Evolutionary conservation across 805 yeast genomes (phyloP).

Genomic region (Hanseniaspora mollemarum): DNA sequence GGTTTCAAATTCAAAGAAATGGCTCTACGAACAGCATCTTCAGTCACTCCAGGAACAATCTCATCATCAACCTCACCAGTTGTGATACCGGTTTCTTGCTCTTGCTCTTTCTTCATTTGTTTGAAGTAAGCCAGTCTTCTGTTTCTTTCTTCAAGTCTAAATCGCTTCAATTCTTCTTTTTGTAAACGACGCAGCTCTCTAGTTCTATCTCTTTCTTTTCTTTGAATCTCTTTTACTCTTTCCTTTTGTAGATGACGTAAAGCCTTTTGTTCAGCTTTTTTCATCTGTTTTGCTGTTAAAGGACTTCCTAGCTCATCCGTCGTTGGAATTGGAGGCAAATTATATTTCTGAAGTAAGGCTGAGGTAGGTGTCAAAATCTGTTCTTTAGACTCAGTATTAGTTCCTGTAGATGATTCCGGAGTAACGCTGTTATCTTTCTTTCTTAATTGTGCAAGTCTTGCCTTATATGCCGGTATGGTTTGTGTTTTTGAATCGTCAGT

Average conservation of each 20-base stretch:
- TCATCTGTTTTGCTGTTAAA: background rate
- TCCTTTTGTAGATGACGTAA: background rate
- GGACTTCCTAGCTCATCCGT: background rate
- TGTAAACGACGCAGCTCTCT: background rate
- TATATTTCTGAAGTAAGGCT: background rate
- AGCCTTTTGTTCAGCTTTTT: background rate
- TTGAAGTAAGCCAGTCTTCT: constrained; percentile 1
- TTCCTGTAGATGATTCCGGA: too few species aligned
- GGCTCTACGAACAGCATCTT: background rate
- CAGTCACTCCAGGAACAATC: background rate
- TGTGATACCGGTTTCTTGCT: background rate
- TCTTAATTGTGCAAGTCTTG: background rate
- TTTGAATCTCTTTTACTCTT: constrained; percentile 1
- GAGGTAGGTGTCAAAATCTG: background rate
- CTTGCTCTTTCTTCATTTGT: background rate
- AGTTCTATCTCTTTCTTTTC: background rate
- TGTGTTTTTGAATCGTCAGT: background rate
- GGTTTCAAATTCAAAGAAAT: background rate
- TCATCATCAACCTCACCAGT: background rate
- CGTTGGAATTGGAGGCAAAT: background rate
- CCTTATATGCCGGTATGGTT: background rate
- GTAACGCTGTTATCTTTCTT: background rate
- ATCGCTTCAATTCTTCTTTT: background rate
- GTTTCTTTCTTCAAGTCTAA: background rate
- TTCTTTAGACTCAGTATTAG: background rate